Conservation (phyloP, 345 rosid species). For the Moringa oleifera region DNA sequence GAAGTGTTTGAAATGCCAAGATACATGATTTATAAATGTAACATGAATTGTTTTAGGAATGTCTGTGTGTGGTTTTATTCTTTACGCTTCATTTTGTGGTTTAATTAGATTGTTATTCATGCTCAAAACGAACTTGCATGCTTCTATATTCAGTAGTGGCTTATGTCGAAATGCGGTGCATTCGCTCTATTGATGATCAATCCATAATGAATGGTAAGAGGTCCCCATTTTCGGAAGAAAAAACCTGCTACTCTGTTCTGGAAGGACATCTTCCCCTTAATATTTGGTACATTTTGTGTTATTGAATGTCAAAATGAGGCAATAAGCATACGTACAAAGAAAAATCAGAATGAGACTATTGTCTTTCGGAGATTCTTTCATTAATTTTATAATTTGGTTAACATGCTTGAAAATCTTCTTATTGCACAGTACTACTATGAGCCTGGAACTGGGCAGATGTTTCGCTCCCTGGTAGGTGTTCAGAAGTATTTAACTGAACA, state of each 20-base stretch:
- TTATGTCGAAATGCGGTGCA: too few relatives aligned
- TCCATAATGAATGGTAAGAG: neutral
- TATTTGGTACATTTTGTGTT: neutral
- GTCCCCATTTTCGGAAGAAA: neutral
- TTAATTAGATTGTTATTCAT: neutral
- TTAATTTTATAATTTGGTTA: neutral
- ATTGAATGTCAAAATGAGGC: neutral
- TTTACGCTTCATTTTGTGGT: neutral
- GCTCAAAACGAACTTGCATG: neutral
- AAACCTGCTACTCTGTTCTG: neutral
- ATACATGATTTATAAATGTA: too few relatives aligned
- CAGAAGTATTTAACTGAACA: slow-evolving; percentile 31
- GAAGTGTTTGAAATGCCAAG: too few relatives aligned
- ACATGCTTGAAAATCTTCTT: neutral
- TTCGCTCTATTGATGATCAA: too few relatives aligned
- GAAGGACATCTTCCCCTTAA: neutral
- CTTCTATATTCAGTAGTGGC: too few relatives aligned
- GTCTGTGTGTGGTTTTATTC: neutral
- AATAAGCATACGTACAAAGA: neutral
- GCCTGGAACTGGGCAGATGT: slow-evolving; percentile 36
- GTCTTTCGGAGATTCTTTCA: slow-evolving; percentile 1
- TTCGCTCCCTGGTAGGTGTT: slow-evolving; percentile 44
- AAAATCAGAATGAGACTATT: neutral
- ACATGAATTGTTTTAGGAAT: neutral
- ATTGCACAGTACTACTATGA: slow-evolving; percentile 45